phyloP scores from a whole-genome alignment of 805 yeast genomes.

The Barnettozyma pratensis region DNA sequence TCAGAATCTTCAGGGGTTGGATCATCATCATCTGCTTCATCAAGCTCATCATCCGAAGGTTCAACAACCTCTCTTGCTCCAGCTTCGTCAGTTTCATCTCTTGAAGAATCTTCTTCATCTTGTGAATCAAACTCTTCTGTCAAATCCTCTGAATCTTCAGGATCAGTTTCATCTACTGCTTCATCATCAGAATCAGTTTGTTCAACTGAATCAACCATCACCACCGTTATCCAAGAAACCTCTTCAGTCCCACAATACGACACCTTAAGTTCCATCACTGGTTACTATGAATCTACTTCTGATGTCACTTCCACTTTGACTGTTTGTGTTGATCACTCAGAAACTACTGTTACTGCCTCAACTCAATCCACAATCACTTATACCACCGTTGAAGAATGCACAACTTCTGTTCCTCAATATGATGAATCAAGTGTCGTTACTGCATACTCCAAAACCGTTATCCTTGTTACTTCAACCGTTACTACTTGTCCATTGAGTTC shows the following conservation, averaged over 20 bases:
- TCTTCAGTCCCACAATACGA: conserved; percentile 8
- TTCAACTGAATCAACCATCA: conserved; percentile 1
- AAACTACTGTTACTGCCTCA: neutral
- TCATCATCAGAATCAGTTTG: neutral
- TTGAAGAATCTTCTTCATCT: neutral
- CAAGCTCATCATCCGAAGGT: neutral
- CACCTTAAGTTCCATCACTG: conserved; percentile 3
- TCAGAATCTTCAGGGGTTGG: too few species aligned
- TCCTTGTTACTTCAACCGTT: conserved; percentile 1
- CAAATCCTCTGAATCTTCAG: neutral
- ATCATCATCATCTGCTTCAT: neutral
- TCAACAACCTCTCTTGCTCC: neutral
- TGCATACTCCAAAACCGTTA: neutral
- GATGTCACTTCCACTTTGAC: conserved; percentile 1
- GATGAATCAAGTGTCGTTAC: neutral
- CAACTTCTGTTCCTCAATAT: neutral
- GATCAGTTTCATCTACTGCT: neutral
- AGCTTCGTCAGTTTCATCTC: neutral
- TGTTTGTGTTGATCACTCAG: neutral
- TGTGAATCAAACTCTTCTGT: neutral
- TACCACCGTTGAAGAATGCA: neutral
- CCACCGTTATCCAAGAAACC: conserved; percentile 7
- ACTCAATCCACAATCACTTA: neutral
- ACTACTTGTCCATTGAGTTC: conserved; percentile 3
- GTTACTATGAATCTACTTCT: conserved; percentile 6